A percentile compares a stretch with the other conserved stretches of the same genome.
These are phyloP conservation scores for Cryptosporidium andersoni DNA, from an alignment of 169 alveolate genomes.

Conservation along the genomic window DNA sequence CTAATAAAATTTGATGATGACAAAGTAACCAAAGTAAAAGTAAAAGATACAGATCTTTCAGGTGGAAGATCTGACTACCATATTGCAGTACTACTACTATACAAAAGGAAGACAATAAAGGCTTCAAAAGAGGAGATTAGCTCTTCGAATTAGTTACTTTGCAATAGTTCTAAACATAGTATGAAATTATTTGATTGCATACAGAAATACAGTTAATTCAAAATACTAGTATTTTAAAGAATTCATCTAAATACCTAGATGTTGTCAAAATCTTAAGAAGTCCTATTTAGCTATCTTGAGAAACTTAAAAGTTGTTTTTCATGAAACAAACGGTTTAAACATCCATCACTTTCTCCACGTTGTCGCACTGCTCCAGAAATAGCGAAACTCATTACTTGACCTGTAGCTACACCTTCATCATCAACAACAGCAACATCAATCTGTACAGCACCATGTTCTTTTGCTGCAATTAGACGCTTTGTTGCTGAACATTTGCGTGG, in stretches of 20 bases:
- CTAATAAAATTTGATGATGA: constrained; percentile 87
- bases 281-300: constrained; percentile 72
- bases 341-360: constrained; percentile 92
- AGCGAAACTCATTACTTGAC: constrained; percentile 86
- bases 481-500: constrained; percentile 96
- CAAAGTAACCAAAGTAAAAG: constrained; percentile 80
- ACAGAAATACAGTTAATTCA: background rate
- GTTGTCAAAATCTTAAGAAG: background rate
- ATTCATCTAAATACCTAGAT: background rate
- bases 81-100: constrained; percentile 84
- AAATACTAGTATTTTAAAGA: background rate
- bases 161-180: too few species aligned
- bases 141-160: background rate
- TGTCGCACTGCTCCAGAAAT: constrained; percentile 90
- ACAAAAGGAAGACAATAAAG: constrained; percentile 72
- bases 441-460: constrained; percentile 94
- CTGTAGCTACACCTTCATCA: constrained; percentile 87
- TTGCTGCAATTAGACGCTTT: constrained; percentile 87
- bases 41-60: constrained; percentile 84
- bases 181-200: background rate
- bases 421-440: constrained; percentile 91
- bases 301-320: constrained; percentile 87
- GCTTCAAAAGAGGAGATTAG: constrained; percentile 74
- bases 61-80: constrained; percentile 91
- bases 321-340: constrained; percentile 90